Base-by-base conservation (phyloP, 768 basidiomycete species). In the Epithele typhae region DNA sequence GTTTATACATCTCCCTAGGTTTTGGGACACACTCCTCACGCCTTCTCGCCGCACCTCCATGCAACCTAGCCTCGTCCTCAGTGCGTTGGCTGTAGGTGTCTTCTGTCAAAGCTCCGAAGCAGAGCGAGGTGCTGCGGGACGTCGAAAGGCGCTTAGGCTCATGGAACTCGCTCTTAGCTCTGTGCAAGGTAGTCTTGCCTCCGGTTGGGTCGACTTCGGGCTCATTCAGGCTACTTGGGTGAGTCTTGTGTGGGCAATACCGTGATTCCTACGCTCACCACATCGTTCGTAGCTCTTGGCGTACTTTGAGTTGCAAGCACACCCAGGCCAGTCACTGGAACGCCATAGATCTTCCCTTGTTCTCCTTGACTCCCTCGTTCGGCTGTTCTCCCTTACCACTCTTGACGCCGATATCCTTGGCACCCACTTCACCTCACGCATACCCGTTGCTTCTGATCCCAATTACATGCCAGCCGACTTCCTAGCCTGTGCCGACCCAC, bases 41-140 rank as follows among this genome's bases (percentile, higher is more conserved):
- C 70, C 82, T 14, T 46, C 50, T 4, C 69, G 66, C 40, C 68
- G 85, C 48, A 68, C 71, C 43, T 58, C 63, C 24, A 75, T 87
- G 62, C 86, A 88, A 54, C 87, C 85, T 5, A 76, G 80, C 53
- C 62, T 88, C 25, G 59, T 86, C 6, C 69, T 81, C 19, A 74
- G 80, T n/a, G 68, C 77, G 7, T 71, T 89, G 78, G 81, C 84
- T 1, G 65, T 87, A 35, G 72, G 83, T 14, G 78, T 71, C 5
- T 79, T 84, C 53, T 78, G 81, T 58, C 79, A 83, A 61, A 86
- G 85, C 57, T 82, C 82, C 5, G 81, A 86, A 55, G 65, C 72
- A 9, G 80, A 75, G 18, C 46, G 62, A 24, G 81, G 50, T 0
- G 63, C 58, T 14, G 57, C 59, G 25, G 81, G 84, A 2, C 69